Evolutionary conservation across 139 green algal genomes (phyloP), one percentile per base, ranked within the genome.

Genomic region (Chara braunii): DNA sequence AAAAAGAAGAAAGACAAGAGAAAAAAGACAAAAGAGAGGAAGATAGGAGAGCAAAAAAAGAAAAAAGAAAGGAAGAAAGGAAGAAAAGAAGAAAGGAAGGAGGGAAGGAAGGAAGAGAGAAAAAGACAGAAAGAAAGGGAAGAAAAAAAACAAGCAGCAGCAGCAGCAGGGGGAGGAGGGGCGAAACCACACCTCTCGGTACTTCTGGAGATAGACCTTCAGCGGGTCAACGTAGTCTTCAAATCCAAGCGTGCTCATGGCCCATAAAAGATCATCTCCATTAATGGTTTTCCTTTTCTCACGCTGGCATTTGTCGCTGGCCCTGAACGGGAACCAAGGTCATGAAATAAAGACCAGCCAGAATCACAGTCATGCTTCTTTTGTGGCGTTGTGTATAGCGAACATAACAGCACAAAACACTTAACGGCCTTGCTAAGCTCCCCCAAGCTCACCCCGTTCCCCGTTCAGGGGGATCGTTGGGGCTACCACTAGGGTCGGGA

Each of bases 271-370:
- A 68, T 99, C 94, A 43, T 99, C 94, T 0, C 94, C 94, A 70
- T 97, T 99, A 59, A 99, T 95, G 1, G 94, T 99, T 60, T 99
- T 99, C n/a, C 94, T 78, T 65, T 95, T 95, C 74, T 99, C 94
- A 1, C 88, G 69, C 75, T 94, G 86, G 69, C 94, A 99, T 55
- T 97, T 98, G 84, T 98, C 93, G 69, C 87, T 95, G 0, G 94
- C 94, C 68, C 92, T 98, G 83, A 26, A 14, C n/a, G 62, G 2
- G 6, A 45, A 37, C 33, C 14, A n/a, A 52, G 53, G 48, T 57
- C 11, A 57, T 42, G 48, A 28, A 57, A 53, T 33, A 53, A 9
- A 24, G 7, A 53, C 11, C 40, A 48, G 40, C 40, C 18, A 18
- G 40, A 18, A 48, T 18, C 40, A 48, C 40, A 26, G 40, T 48